A percentile compares a stretch with the other conserved stretches of the same genome.
Evolutionary conservation across 768 basidiomycete genomes (phyloP).

Genomic region (Cystobasidium tubakii): DNA sequence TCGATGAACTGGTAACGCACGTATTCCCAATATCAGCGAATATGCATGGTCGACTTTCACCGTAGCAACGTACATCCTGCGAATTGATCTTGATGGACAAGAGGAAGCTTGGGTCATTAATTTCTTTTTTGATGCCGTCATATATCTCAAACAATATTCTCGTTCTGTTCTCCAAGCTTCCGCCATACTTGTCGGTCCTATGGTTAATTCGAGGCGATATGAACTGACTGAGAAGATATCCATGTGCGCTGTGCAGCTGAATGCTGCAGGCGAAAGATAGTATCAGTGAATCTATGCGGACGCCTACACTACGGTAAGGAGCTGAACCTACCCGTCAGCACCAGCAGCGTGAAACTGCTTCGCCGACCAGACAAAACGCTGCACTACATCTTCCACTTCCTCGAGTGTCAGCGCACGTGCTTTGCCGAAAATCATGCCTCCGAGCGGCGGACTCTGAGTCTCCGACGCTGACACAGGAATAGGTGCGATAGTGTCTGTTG

Average conservation of each 20-base stretch:
- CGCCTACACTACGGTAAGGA: too few relatives aligned
- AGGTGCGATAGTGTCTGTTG: constrained; percentile 41
- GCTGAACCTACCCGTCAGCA: constrained; percentile 70
- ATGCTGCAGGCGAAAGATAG: too few relatives aligned
- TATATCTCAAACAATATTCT: constrained; percentile 49
- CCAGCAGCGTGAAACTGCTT: constrained; percentile 61
- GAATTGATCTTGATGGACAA: constrained; percentile 44
- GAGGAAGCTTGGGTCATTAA: constrained; percentile 40
- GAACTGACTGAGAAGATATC: constrained; percentile 49
- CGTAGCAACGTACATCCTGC: constrained; percentile 34
- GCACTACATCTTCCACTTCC: constrained; percentile 62
- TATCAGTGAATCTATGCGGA: too few relatives aligned
- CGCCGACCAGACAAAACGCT: constrained; percentile 65
- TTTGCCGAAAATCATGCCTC: constrained; percentile 51
- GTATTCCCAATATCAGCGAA: not conserved
- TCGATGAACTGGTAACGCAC: constrained; percentile 39
- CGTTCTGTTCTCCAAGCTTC: constrained; percentile 49
- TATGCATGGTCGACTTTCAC: not conserved
- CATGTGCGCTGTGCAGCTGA: constrained; percentile 39
- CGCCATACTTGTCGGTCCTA: constrained; percentile 51
- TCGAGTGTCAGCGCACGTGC: constrained; percentile 48
- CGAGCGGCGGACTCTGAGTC: constrained; percentile 42
- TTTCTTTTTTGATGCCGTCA: constrained; percentile 43
- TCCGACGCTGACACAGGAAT: constrained; percentile 44
- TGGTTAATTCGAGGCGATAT: constrained; percentile 49